Conservation (phyloP, 225 moss, liverwort and hornwort species). For the Climacium dendroides region DNA sequence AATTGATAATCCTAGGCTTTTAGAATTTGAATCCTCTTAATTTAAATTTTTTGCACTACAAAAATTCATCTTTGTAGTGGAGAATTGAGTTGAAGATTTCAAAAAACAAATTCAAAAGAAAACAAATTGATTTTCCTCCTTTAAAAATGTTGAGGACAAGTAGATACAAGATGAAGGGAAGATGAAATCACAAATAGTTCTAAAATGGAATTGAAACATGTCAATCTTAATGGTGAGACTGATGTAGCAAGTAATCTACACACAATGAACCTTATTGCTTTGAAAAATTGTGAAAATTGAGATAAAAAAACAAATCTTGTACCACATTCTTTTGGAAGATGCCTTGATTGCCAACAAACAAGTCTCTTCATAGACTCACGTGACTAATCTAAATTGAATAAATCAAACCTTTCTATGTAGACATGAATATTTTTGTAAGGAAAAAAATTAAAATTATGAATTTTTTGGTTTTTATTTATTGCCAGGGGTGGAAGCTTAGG, state of each 20-base stretch:
- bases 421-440: neutral
- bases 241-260: neutral
- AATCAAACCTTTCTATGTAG: neutral
- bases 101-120: neutral
- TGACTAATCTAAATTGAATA: neutral
- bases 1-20: rapidly evolving
- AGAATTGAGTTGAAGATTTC: neutral
- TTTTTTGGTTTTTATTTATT: neutral
- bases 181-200: neutral
- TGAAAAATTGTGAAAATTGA: neutral
- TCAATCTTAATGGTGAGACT: neutral
- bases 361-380: neutral
- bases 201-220: neutral
- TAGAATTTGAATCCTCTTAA: neutral
- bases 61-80: neutral
- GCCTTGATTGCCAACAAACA: neutral
- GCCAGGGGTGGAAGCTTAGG: rapidly evolving
- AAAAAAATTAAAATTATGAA: neutral
- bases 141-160: neutral
- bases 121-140: neutral
- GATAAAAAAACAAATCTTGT: neutral
- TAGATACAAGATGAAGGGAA: neutral
- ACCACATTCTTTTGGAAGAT: neutral
- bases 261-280: neutral
- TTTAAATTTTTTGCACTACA: neutral